phyloP scores from a whole-genome alignment of 1,139 yeast genomes.

The Blastobotrys illinoisensis region DNA sequence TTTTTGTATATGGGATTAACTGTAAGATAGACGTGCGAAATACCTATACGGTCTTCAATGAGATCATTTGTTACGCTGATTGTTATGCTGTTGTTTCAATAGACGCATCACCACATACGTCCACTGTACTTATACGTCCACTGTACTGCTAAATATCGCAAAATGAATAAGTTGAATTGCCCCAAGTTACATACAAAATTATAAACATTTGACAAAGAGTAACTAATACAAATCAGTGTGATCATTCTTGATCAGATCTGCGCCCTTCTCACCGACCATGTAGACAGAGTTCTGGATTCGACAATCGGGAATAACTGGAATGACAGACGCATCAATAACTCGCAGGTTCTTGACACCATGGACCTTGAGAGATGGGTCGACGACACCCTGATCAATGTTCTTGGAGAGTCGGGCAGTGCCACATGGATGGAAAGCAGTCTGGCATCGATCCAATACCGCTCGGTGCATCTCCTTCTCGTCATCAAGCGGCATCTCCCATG shows the following conservation, averaged over 20 bases:
- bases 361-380: conserved; percentile 32
- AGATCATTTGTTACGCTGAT: too few species aligned
- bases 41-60: too few species aligned
- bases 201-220: too few species aligned
- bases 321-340: conserved; percentile 35
- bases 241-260: conserved; percentile 23
- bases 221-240: conserved; percentile 1
- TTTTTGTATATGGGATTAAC: neutral
- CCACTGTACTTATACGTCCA: too few species aligned
- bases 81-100: too few species aligned
- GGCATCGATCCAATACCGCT: conserved; percentile 23
- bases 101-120: too few species aligned
- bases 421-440: conserved; percentile 28
- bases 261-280: conserved; percentile 35
- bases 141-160: too few species aligned
- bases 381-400: conserved; percentile 29
- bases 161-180: too few species aligned
- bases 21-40: neutral
- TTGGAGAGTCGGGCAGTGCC: conserved; percentile 26
- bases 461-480: conserved; percentile 25
- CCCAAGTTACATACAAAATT: too few species aligned
- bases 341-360: conserved; percentile 34
- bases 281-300: conserved; percentile 35
- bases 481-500: conserved; percentile 27
- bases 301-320: conserved; percentile 36